A percentile compares a stretch with the other conserved stretches of the same genome.
Conservation (phyloP, 2,329 filamentous ascomycete species). For the Diplodia mutila region DNA sequence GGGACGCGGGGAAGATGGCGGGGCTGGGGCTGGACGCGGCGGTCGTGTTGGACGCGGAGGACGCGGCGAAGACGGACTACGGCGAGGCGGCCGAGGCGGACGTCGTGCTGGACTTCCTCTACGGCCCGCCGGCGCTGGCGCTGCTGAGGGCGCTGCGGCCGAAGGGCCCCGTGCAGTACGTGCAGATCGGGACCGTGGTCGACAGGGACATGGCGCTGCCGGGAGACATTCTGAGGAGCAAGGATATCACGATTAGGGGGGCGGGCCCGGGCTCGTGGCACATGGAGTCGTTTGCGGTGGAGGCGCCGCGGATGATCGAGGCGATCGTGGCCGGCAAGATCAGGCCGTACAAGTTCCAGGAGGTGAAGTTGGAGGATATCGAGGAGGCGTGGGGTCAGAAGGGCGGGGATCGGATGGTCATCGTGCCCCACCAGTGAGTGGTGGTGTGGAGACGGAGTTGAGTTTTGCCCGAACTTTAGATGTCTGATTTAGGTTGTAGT, state of each 20-base stretch:
- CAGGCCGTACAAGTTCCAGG: conserved; percentile 32
- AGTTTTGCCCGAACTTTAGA: background rate
- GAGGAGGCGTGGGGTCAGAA: conserved; percentile 39
- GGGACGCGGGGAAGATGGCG: conserved; percentile 50
- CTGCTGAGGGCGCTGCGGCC: conserved; percentile 49
- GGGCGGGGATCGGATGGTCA: conserved; percentile 28
- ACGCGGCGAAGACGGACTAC: conserved; percentile 54
- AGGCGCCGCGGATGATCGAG: conserved; percentile 37
- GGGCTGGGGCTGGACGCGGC: conserved; percentile 51
- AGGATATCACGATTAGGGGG: conserved; percentile 54
- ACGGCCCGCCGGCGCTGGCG: conserved; percentile 47
- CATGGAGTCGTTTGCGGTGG: conserved; percentile 36
- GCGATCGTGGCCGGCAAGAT: conserved; percentile 25
- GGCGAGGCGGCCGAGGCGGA: conserved; percentile 53
- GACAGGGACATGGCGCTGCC: conserved; percentile 47
- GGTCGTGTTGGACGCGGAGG: conserved; percentile 50
- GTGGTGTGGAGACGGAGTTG: background rate
- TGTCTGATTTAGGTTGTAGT: background rate
- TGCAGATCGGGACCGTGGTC: conserved; percentile 56
- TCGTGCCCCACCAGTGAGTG: conserved; percentile 3
- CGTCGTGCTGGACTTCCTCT: conserved; percentile 62
- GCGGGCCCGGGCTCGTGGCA: conserved; percentile 52
- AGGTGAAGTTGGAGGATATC: conserved; percentile 39
- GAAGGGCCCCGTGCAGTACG: conserved; percentile 54
- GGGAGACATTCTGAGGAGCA: conserved; percentile 51